Conservation (phyloP, 257 asterid genomes). For the Solanum gandarillasii region DNA sequence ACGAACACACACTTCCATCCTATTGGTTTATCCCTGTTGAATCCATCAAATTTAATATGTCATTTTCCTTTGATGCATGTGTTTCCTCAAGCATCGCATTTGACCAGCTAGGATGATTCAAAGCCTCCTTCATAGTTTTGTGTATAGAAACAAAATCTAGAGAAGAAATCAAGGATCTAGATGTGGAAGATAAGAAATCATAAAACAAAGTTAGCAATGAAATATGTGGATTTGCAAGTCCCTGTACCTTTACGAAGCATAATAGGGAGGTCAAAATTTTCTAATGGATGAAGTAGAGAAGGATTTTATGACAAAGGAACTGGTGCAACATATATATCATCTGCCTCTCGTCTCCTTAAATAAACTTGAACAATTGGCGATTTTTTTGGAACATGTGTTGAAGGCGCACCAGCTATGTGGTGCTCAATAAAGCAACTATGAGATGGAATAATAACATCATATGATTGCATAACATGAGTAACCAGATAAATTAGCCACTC, state of each 20-base stretch:
- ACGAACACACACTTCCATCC: background rate
- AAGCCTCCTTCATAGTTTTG: too few relatives aligned
- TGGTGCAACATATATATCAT: background rate
- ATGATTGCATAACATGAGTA: too few relatives aligned
- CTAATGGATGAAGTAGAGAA: background rate
- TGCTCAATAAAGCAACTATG: background rate
- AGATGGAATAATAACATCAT: background rate
- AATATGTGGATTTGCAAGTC: background rate
- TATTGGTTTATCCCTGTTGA: background rate
- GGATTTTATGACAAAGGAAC: background rate
- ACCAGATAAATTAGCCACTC: too few relatives aligned
- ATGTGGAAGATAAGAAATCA: background rate
- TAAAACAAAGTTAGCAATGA: background rate
- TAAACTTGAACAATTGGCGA: background rate
- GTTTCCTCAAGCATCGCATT: too few relatives aligned
- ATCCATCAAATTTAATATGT: background rate
- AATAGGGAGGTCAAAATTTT: background rate
- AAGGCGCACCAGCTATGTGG: too few relatives aligned
- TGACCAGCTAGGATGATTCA: too few relatives aligned
- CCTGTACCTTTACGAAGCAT: background rate
- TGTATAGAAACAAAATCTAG: too few relatives aligned
- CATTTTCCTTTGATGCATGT: too few relatives aligned
- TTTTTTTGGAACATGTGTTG: too few relatives aligned
- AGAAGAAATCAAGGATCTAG: too few relatives aligned
- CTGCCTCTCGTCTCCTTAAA: background rate